phyloP scores from a whole-genome alignment of 805 yeast species.

The Wickerhamiella parazyma region DNA sequence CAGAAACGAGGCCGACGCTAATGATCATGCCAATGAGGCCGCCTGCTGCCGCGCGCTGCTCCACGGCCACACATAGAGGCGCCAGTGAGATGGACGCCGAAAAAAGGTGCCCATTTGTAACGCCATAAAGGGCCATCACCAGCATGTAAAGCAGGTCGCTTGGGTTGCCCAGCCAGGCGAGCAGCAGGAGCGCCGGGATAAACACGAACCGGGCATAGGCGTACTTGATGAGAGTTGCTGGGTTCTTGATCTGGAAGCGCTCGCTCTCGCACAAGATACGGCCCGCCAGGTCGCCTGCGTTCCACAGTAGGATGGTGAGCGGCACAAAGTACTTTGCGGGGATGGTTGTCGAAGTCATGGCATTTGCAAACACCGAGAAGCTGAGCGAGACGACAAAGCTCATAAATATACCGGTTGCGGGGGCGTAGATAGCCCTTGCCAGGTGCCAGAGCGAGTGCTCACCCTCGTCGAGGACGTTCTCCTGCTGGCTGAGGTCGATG shows the following conservation, averaged over 20 bases:
- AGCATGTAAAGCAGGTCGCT: constrained; percentile 38
- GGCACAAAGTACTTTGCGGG: constrained; percentile 45
- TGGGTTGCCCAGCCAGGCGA: constrained; percentile 40
- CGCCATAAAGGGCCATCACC: constrained; percentile 66
- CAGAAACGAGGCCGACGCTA: constrained; percentile 63
- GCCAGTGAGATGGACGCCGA: constrained; percentile 72
- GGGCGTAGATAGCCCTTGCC: constrained; percentile 32
- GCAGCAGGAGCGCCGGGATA: constrained; percentile 59
- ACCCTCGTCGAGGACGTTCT: neutral
- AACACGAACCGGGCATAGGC: constrained; percentile 41
- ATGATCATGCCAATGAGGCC: constrained; percentile 78
- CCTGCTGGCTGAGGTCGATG: constrained; percentile 12
- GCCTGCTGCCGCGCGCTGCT: constrained; percentile 82
- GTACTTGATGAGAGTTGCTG: constrained; percentile 36
- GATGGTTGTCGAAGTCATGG: constrained; percentile 39
- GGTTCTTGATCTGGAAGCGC: constrained; percentile 31
- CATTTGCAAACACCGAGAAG: constrained; percentile 85
- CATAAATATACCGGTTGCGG: constrained; percentile 57
- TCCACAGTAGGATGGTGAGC: constrained; percentile 72
- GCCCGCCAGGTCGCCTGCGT: constrained; percentile 74
- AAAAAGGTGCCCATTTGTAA: constrained; percentile 75
- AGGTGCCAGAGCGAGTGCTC: neutral
- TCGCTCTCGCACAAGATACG: constrained; percentile 47
- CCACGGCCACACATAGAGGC: constrained; percentile 43
- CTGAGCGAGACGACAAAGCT: constrained; percentile 61